phyloP scores from a whole-genome alignment of 1,284 basidiomycete species.

The Trichosporon ovoides region DNA sequence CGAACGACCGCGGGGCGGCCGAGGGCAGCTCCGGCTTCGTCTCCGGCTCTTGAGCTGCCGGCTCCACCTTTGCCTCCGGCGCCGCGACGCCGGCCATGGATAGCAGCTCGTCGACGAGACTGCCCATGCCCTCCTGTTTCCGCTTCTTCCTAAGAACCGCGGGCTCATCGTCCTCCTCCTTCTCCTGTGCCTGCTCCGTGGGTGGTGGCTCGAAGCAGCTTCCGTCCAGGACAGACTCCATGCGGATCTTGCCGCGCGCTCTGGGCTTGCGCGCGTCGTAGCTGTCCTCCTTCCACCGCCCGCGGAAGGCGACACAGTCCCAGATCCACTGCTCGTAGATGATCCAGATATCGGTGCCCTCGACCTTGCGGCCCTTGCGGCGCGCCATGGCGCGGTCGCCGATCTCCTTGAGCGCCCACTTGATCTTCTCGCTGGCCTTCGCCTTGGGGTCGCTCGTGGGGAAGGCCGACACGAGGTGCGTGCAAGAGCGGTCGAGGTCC shows the following conservation, averaged over 20 bases:
- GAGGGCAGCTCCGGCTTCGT: background rate
- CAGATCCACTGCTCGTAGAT: constrained; percentile 49
- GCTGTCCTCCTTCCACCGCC: constrained; percentile 41
- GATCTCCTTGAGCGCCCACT: constrained; percentile 40
- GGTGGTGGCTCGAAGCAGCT: constrained; percentile 13
- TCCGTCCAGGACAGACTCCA: constrained; percentile 35
- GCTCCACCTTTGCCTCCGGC: background rate
- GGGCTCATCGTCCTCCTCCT: constrained; percentile 29
- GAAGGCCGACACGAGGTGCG: constrained; percentile 42
- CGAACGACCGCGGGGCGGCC: constrained; percentile 3
- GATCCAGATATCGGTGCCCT: constrained; percentile 35
- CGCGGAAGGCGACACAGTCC: constrained; percentile 45
- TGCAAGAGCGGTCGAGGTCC: constrained; percentile 43
- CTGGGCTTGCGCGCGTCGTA: constrained; percentile 43
- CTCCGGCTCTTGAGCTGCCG: background rate
- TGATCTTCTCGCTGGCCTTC: constrained; percentile 41
- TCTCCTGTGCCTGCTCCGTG: constrained; percentile 12
- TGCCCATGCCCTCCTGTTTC: constrained; percentile 26
- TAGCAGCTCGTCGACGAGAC: constrained; percentile 39
- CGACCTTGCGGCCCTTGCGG: constrained; percentile 29
- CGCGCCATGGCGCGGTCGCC: constrained; percentile 26
- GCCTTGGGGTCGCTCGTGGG: constrained; percentile 30
- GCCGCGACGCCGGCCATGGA: constrained; percentile 17
- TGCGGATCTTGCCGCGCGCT: constrained; percentile 22
- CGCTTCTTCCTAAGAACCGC: constrained; percentile 31